Evolutionary conservation across 148 eudicot species (phyloP).

Genomic region (Chenopodium formosanum): DNA sequence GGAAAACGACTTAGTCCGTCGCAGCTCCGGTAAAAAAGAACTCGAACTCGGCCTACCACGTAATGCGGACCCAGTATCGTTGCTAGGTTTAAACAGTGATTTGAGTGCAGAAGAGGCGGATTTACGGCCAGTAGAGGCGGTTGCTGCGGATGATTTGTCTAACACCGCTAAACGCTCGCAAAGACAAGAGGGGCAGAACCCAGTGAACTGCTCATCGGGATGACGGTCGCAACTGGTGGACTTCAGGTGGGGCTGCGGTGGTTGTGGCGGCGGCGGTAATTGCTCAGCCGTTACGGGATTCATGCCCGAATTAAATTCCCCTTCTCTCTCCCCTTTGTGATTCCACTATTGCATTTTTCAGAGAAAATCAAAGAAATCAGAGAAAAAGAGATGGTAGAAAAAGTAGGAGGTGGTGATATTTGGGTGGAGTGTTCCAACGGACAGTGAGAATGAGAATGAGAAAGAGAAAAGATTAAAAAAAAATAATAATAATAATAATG

Average conservation of each 20-base stretch:
- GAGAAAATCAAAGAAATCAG: not conserved
- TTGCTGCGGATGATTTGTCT: conserved; percentile 41
- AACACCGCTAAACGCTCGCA: conserved; percentile 80
- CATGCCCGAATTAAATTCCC: conserved; percentile 36
- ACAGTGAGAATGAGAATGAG: conserved; percentile 4
- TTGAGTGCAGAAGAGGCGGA: conserved; percentile 42
- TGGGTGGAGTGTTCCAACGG: not conserved
- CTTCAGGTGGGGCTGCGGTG: conserved; percentile 61
- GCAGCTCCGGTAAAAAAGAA: conserved; percentile 63
- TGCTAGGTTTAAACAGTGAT: conserved; percentile 26
- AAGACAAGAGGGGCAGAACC: conserved; percentile 87
- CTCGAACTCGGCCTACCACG: conserved; percentile 29
- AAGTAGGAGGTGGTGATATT: not conserved
- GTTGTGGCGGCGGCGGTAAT: conserved; percentile 52
- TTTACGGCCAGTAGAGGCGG: conserved; percentile 43
- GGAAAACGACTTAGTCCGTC: conserved; percentile 79
- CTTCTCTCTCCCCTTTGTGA: conserved; percentile 6
- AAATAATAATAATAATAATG: not conserved
- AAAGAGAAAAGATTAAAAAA: not conserved
- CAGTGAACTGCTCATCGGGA: conserved; percentile 73
- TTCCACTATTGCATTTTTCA: conserved; percentile 15
- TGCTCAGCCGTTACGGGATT: conserved; percentile 53
- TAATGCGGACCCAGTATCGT: not conserved
- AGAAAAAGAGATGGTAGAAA: not conserved
- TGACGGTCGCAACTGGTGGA: conserved; percentile 86